Conservation (phyloP, 2,329 filamentous ascomycete genomes). For the Cadophora malorum region DNA sequence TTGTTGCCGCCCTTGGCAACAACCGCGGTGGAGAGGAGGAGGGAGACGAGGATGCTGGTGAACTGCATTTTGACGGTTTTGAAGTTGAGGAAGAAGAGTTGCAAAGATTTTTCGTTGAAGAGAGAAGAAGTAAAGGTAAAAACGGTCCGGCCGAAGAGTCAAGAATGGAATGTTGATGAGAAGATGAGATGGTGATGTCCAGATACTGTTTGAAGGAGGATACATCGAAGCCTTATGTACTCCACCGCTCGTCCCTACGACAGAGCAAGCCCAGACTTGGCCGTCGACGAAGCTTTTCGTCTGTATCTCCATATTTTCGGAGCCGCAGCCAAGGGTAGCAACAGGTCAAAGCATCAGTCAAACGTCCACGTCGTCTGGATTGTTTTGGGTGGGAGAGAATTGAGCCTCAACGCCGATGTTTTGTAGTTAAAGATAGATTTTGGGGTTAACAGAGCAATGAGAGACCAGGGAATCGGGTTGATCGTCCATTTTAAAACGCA, state of each 20-base stretch:
- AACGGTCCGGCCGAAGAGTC: constrained; percentile 39
- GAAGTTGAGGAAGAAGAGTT: constrained; percentile 23
- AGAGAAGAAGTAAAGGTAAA: constrained; percentile 25
- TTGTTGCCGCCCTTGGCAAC: constrained; percentile 43
- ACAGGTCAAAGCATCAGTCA: constrained; percentile 23
- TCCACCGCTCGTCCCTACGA: constrained; percentile 7
- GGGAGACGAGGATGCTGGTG: constrained; percentile 36
- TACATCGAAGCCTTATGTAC: constrained; percentile 19
- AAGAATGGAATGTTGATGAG: constrained; percentile 30
- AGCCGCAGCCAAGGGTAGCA: constrained; percentile 24
- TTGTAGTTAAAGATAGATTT: constrained; percentile 24
- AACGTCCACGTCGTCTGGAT: constrained; percentile 26
- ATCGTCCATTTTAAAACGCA: constrained; percentile 21
- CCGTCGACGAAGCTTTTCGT: constrained; percentile 17
- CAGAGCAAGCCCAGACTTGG: neutral
- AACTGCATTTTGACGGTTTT: constrained; percentile 39
- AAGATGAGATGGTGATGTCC: constrained; percentile 35
- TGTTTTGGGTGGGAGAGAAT: constrained; percentile 22
- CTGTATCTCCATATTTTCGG: constrained; percentile 11
- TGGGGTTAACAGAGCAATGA: constrained; percentile 14
- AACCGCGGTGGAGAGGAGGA: constrained; percentile 37
- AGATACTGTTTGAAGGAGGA: constrained; percentile 30
- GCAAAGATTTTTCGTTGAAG: constrained; percentile 1
- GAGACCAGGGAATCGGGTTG: constrained; percentile 16
- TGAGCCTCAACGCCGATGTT: constrained; percentile 17